Evolutionary conservation across 768 basidiomycete genomes (phyloP), one percentile per base, ranked within the genome.

Genomic region (Baorangia bicolor): DNA sequence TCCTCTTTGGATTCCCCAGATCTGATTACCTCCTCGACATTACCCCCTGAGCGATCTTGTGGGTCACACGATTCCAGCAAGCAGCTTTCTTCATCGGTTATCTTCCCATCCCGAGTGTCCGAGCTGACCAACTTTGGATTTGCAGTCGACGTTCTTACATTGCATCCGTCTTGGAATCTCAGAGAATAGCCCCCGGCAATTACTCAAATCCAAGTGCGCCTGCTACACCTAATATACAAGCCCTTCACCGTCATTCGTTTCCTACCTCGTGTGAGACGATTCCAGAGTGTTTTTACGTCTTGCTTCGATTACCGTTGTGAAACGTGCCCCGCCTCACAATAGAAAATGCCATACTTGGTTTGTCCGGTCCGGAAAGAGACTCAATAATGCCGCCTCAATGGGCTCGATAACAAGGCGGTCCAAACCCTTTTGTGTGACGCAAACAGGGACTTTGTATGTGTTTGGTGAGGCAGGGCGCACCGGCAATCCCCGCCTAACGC

Each of bases 311-410:
- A 56, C 45, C 39, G 44, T 44, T 20, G 14, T 25, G 34, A 49
- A 61, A 61, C 60, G 60, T 61, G 59, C 25, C 58, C 53, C 49
- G 53, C 48, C 8, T 49, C 41, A 40, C 58, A 51, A 60, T 61
- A 55, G 50, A 55, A 44, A 35, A n/a, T 42, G 1, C 55, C 30
- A 23, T 51, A 37, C 59, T 28, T 20, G 49, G 41, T 8, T 41
- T 18, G 18, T 30, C 40, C 53, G 49, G 53, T 20, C 52, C 53
- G 59, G 25, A 28, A n/a, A n/a, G 14, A 28, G 58, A 49, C 31
- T 37, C 49, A 57, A 48, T 59, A 49, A 30, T 25, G 3, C 42
- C 30, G 53, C 51, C 56, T 41, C 53, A n/a, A 53, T n/a, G n/a
- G n/a, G n/a, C n/a, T n/a, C n/a, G n/a, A n/a, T n/a, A n/a, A 37